These are phyloP conservation scores for Venturia carpophila DNA, from an alignment of 2,329 filamentous ascomycete species.

Conservation along the genomic window DNA sequence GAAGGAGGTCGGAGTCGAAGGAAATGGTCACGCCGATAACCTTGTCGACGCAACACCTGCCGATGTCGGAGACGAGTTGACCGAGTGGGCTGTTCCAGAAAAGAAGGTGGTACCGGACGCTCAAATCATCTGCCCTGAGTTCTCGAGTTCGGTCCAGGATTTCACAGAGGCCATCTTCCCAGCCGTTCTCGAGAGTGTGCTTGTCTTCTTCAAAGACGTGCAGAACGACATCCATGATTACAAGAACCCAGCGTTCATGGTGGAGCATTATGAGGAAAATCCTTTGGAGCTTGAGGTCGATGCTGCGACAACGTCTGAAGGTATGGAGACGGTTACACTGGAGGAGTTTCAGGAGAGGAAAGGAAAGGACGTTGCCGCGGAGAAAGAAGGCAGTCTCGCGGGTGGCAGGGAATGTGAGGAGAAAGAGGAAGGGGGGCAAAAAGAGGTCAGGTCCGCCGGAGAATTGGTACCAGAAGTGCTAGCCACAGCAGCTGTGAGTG, in stretches of 20 bases:
- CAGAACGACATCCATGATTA: constrained; percentile 37
- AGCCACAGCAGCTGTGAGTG: not conserved
- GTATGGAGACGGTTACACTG: not conserved
- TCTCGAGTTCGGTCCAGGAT: constrained; percentile 56
- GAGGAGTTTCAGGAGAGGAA: not conserved
- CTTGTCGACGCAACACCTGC: not conserved
- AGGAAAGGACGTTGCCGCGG: not conserved
- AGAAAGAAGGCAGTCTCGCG: not conserved
- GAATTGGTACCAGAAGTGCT: not conserved
- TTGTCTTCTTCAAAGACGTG: constrained; percentile 55
- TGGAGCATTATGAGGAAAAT: not conserved
- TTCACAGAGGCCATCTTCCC: constrained; percentile 58
- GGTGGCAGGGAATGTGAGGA: not conserved
- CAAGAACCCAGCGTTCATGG: constrained; percentile 26
- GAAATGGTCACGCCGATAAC: not conserved
- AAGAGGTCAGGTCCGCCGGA: not conserved
- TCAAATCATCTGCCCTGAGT: constrained; percentile 50
- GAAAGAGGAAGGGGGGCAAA: not conserved
- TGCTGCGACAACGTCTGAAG: not conserved
- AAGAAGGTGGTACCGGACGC: not conserved
- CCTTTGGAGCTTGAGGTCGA: not conserved
- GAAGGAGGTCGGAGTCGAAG: not conserved
- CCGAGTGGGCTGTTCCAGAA: not conserved
- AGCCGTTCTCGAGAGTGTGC: constrained; percentile 43
- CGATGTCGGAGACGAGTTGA: constrained; percentile 21